A percentile compares a stretch with the other conserved stretches of the same genome.
Conservation (phyloP, 1,284 basidiomycete species). For the Neonothopanus nambi region DNA sequence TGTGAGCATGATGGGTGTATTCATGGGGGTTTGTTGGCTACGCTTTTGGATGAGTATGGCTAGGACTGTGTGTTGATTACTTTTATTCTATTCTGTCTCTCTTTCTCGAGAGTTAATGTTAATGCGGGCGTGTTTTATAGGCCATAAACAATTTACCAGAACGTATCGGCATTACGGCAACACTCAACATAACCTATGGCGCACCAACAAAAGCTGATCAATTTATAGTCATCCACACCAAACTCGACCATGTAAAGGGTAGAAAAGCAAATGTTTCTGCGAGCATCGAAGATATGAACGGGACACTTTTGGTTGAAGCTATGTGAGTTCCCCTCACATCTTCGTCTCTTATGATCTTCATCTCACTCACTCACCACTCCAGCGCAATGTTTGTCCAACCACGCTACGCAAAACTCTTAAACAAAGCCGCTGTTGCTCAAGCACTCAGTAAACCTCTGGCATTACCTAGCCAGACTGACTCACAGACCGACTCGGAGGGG, state of each 20-base stretch:
- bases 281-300: too few relatives aligned
- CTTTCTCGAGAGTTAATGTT: not conserved
- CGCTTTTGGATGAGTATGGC: conserved; percentile 89
- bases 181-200: conserved; percentile 72
- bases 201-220: conserved; percentile 82
- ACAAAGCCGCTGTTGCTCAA: conserved; percentile 44
- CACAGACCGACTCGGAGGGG: too few relatives aligned
- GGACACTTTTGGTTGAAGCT: too few relatives aligned
- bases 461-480: too few relatives aligned
- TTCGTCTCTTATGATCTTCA: not conserved
- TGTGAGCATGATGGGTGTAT: conserved; percentile 87
- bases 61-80: conserved; percentile 62
- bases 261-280: too few relatives aligned
- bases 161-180: conserved; percentile 90
- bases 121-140: too few relatives aligned
- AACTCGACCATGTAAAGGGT: too few relatives aligned
- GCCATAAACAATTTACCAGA: conserved; percentile 84
- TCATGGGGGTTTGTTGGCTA: conserved; percentile 91
- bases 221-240: too few relatives aligned
- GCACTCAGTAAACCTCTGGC: conserved; percentile 48
- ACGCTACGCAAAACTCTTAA: conserved; percentile 75
- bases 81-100: not conserved
- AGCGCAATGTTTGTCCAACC: conserved; percentile 85
- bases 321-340: conserved; percentile 45
- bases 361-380: not conserved